phyloP scores from a whole-genome alignment of 257 asterid genomes.

The Rhazya stricta region DNA sequence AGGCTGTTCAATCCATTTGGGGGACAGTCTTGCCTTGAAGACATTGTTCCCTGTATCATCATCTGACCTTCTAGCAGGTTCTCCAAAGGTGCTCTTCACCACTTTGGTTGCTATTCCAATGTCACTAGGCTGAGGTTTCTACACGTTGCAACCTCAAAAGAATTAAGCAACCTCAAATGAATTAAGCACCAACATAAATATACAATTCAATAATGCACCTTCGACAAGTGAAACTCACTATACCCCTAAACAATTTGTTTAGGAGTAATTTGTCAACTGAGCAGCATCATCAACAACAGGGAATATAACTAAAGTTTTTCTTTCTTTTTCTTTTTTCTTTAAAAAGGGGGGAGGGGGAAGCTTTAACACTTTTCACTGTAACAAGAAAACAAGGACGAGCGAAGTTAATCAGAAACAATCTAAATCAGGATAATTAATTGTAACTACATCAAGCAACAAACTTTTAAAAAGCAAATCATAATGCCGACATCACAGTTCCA shows the following conservation, averaged over 20 bases:
- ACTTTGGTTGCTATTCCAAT: constrained; percentile 29
- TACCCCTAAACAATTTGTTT: background rate
- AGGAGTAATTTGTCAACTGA: background rate
- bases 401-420: background rate
- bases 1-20: constrained; percentile 41
- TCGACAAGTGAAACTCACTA: background rate
- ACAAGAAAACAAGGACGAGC: background rate
- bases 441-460: background rate
- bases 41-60: constrained; percentile 22
- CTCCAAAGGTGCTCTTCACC: constrained; percentile 28
- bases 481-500: background rate
- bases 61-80: constrained; percentile 24
- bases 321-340: background rate
- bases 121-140: constrained; percentile 48
- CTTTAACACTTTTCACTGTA: background rate
- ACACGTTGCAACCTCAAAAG: constrained; percentile 28
- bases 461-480: background rate
- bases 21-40: constrained; percentile 27
- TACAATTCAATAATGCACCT: background rate
- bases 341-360: no score
- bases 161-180: constrained; percentile 25
- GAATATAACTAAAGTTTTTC: no score
- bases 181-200: constrained; percentile 1
- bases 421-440: background rate
- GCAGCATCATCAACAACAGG: background rate